Conservation (phyloP, 225 moss, liverwort and hornwort genomes). For the Neckera pumila region DNA sequence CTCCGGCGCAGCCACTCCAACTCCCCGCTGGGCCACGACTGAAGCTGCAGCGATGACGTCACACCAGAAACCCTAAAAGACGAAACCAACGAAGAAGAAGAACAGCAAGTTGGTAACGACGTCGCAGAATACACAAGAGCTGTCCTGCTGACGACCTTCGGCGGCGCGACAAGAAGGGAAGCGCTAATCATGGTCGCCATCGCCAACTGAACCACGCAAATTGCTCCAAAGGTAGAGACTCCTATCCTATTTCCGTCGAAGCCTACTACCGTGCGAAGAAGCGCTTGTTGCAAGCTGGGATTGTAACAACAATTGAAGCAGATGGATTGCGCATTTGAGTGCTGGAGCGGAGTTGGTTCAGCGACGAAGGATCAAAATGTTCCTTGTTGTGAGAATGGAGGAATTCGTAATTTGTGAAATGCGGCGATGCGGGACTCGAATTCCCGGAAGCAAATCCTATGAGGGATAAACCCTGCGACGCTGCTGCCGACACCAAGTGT, state of each 20-base stretch:
- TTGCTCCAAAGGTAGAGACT: neutral
- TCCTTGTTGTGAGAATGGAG: neutral
- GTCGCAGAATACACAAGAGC: neutral
- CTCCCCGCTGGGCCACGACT: neutral
- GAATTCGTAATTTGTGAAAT: neutral
- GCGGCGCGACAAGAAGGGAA: neutral
- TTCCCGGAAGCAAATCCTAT: neutral
- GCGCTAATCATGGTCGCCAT: conserved; percentile 26
- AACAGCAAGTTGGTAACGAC: neutral
- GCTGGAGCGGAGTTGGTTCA: neutral
- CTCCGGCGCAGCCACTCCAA: neutral
- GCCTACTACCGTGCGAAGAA: neutral
- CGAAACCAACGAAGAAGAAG: neutral
- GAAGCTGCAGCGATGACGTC: conserved; percentile 2
- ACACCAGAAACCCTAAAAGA: neutral
- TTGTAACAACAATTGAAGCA: neutral
- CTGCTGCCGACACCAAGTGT: too few relatives aligned
- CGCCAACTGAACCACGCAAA: neutral
- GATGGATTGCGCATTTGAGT: neutral
- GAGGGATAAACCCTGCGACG: too few relatives aligned
- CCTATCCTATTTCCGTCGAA: neutral
- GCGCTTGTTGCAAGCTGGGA: neutral
- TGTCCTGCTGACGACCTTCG: neutral
- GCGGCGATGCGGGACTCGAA: neutral
- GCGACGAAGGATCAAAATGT: neutral